These are phyloP conservation scores for Ophiostoma sp. DNA, from an alignment of 2,329 filamentous ascomycete genomes.

Conservation along the genomic window DNA sequence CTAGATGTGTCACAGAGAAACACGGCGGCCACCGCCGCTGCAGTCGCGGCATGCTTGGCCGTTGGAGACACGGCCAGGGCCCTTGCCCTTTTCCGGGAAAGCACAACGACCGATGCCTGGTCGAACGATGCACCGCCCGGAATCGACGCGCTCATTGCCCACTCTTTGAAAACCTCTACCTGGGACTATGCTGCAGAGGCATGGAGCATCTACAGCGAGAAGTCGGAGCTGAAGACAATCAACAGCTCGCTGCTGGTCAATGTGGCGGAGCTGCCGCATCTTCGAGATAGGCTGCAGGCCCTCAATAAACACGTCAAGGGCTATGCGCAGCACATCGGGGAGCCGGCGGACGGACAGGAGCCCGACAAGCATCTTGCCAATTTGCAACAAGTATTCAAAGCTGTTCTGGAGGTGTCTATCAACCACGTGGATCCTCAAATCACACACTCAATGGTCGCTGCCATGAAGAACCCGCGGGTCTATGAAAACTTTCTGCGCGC, in stretches of 20 bases:
- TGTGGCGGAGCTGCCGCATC: constrained; percentile 1
- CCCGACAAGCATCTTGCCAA: neutral
- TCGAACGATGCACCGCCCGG: constrained; percentile 29
- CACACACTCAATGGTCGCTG: constrained; percentile 38
- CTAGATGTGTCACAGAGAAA: constrained; percentile 38
- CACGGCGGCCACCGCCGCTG: constrained; percentile 37
- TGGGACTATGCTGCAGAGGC: constrained; percentile 37
- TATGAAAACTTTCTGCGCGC: constrained; percentile 43
- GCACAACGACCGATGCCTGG: constrained; percentile 25
- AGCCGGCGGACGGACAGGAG: neutral
- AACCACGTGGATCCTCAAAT: constrained; percentile 25
- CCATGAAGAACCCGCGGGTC: constrained; percentile 36
- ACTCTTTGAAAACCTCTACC: constrained; percentile 35
- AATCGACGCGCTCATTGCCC: constrained; percentile 41
- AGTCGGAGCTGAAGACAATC: constrained; percentile 16
- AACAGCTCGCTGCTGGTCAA: constrained; percentile 35
- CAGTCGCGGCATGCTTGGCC: constrained; percentile 40
- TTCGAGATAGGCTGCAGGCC: constrained; percentile 11
- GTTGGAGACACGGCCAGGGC: constrained; percentile 38
- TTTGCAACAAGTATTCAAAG: constrained; percentile 13
- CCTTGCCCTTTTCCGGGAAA: constrained; percentile 37
- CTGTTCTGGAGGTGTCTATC: constrained; percentile 22
- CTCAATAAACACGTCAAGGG: neutral
- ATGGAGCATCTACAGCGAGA: constrained; percentile 34
- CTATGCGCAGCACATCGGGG: neutral